Evolutionary conservation across 106 monocot species (phyloP).

Genomic region (Dendrobium catenatum): DNA sequence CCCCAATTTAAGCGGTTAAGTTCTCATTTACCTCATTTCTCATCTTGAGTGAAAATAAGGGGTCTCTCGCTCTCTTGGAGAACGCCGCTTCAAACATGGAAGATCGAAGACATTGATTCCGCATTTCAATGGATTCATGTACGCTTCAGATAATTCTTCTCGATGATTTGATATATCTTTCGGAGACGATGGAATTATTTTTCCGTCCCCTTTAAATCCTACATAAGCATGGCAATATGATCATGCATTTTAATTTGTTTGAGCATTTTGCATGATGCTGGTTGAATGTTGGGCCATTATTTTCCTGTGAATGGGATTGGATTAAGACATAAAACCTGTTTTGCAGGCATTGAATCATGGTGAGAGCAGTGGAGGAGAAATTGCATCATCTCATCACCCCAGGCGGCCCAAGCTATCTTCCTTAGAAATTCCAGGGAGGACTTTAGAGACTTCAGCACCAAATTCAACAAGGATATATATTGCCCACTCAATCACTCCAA

Average conservation of each 20-base stretch:
- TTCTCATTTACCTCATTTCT: too few species aligned
- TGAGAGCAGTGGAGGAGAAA: slow-evolving; percentile 21
- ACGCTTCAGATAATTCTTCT: too few species aligned
- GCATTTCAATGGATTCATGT: too few species aligned
- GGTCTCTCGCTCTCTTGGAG: too few species aligned
- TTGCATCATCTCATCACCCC: slow-evolving; percentile 13
- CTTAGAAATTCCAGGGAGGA: slow-evolving; percentile 64
- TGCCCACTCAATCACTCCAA: slow-evolving; percentile 29
- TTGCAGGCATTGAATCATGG: slow-evolving; percentile 29
- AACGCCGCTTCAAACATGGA: too few species aligned
- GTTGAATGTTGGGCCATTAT: neutral
- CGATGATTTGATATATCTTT: too few species aligned
- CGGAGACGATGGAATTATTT: too few species aligned
- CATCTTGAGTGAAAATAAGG: too few species aligned
- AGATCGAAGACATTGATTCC: too few species aligned
- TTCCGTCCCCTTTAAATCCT: too few species aligned
- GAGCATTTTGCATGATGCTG: neutral
- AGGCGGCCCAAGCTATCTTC: slow-evolving; percentile 55
- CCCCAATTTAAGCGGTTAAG: too few species aligned
- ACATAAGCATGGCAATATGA: neutral
- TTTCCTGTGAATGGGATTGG: neutral
- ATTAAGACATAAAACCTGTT: neutral
- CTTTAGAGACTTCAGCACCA: slow-evolving; percentile 37
- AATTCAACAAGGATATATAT: slow-evolving; percentile 35
- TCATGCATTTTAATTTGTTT: neutral